Percentiles rank a stretch among this genome's conserved stretches.
Conservation (phyloP, 495 filamentous ascomycete species). For the Hypoxylon subgilvum region DNA sequence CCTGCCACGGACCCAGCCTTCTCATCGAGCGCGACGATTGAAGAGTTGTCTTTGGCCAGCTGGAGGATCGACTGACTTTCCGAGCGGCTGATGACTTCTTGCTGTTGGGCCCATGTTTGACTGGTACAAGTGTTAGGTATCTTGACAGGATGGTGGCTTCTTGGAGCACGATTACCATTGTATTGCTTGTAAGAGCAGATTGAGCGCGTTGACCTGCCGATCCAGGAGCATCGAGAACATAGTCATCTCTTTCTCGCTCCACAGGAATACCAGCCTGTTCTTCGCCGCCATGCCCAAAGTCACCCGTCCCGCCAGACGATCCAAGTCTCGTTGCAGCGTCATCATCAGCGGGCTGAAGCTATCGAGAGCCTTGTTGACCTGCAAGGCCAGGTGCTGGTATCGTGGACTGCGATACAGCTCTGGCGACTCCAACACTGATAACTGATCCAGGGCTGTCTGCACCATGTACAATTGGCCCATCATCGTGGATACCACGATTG, state of each 20-base stretch:
- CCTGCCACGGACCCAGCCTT: slow-evolving; percentile 4
- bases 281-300: neutral
- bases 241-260: slow-evolving; percentile 14
- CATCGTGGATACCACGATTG: slow-evolving; percentile 6
- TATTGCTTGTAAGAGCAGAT: slow-evolving; percentile 20
- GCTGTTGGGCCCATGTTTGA: slow-evolving; percentile 5
- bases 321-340: neutral
- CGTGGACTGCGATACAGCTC: neutral
- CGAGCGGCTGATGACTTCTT: neutral
- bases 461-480: slow-evolving; percentile 13
- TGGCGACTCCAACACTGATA: neutral
- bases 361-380: neutral
- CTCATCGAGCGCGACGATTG: neutral
- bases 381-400: neutral
- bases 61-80: slow-evolving; percentile 8
- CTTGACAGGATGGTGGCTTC: too few relatives aligned
- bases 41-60: slow-evolving; percentile 3
- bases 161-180: too few relatives aligned
- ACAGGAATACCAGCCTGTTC: slow-evolving; percentile 5
- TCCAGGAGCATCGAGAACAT: slow-evolving; percentile 5
- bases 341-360: neutral
- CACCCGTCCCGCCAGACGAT: neutral
- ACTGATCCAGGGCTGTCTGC: slow-evolving; percentile 4
- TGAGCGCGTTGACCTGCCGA: slow-evolving; percentile 18
- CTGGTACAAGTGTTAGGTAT: neutral